These are phyloP conservation scores for Penicillium verrucosum DNA, from an alignment of 2,329 filamentous ascomycete species.

Conservation along the genomic window DNA sequence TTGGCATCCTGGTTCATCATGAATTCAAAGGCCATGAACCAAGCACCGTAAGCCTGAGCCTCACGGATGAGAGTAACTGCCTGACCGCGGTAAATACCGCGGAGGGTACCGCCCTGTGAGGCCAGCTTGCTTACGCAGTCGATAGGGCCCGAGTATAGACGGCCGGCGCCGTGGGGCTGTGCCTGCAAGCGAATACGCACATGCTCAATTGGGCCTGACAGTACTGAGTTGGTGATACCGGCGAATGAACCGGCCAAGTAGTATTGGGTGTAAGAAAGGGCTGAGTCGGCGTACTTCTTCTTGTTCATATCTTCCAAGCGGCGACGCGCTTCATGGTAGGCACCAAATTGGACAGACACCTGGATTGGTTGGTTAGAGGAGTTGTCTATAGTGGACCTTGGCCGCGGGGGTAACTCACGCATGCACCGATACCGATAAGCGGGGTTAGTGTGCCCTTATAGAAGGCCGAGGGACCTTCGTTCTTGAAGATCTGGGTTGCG, in stretches of 20 bases:
- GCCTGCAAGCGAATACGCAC: slow-evolving; percentile 94
- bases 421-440: slow-evolving; percentile 91
- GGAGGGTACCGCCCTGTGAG: slow-evolving; percentile 63
- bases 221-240: slow-evolving; percentile 80
- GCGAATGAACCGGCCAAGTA: slow-evolving; percentile 89
- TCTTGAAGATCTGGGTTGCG: slow-evolving; percentile 77
- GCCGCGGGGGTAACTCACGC: slow-evolving; percentile 54
- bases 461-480: slow-evolving; percentile 87
- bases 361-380: slow-evolving; percentile 19
- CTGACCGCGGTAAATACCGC: slow-evolving; percentile 81
- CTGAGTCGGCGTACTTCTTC: slow-evolving; percentile 40
- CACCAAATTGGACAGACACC: slow-evolving; percentile 94
- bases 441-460: slow-evolving; percentile 98
- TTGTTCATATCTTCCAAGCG: slow-evolving; percentile 75
- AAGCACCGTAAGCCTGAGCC: slow-evolving; percentile 89
- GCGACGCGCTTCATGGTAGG: slow-evolving; percentile 88
- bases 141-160: slow-evolving; percentile 77
- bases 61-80: slow-evolving; percentile 83
- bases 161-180: slow-evolving; percentile 78
- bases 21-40: slow-evolving; percentile 94
- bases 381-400: neutral
- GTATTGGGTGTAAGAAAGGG: slow-evolving; percentile 79
- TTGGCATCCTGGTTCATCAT: slow-evolving; percentile 87
- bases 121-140: slow-evolving; percentile 88
- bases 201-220: slow-evolving; percentile 93